phyloP scores from a whole-genome alignment of 192 early-diverging fungal genomes.

The Backusella sp. region DNA sequence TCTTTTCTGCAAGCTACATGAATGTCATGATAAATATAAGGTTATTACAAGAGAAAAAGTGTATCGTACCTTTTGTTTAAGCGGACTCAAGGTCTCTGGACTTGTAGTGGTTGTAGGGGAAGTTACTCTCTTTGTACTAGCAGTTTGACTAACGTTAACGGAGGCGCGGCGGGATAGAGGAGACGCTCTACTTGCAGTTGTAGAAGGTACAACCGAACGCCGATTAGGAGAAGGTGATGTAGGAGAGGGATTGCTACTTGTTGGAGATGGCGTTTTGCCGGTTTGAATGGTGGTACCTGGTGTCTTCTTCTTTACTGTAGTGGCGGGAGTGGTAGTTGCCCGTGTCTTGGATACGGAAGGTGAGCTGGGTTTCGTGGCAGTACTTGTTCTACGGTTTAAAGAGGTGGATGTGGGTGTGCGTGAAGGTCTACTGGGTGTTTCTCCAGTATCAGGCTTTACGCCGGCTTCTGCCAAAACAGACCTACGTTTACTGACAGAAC shows the following conservation, averaged over 20 bases:
- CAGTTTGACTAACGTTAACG: background rate
- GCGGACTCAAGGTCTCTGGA: background rate
- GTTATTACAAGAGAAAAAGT: background rate
- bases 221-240: slow-evolving; percentile 4
- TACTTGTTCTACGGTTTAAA: background rate
- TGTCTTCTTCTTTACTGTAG: background rate
- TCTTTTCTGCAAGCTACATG: background rate
- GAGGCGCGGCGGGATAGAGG: slow-evolving; percentile 2
- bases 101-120: background rate
- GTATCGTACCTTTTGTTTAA: background rate
- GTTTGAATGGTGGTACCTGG: background rate
- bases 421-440: background rate
- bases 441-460: background rate
- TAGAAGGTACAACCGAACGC: slow-evolving; percentile 5
- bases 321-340: background rate
- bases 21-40: background rate
- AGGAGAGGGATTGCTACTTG: background rate
- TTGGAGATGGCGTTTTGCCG: slow-evolving; percentile 2
- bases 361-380: background rate
- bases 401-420: background rate
- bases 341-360: slow-evolving; percentile 6
- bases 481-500: background rate
- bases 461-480: background rate
- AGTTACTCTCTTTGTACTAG: background rate
- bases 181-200: background rate